These are phyloP conservation scores for Lycium barbarum DNA, from an alignment of 257 asterid genomes.

Conservation along the genomic window DNA sequence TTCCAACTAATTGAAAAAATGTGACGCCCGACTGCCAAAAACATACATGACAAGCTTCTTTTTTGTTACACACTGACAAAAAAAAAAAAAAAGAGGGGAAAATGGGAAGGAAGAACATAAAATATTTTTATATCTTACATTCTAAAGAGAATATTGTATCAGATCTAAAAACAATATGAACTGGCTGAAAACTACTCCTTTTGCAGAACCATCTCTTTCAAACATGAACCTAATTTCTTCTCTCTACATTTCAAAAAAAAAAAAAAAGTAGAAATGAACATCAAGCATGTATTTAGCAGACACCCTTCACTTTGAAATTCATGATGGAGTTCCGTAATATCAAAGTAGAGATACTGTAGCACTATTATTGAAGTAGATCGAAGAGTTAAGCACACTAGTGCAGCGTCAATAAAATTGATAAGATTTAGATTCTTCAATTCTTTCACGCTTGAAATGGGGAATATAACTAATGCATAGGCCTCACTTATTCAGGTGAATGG, in stretches of 20 bases:
- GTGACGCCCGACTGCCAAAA: conserved; percentile 66
- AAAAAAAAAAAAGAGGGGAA: not conserved
- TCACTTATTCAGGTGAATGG: not conserved
- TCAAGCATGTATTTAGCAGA: too few relatives aligned
- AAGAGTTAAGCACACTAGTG: not conserved
- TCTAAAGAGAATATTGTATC: conserved; percentile 71
- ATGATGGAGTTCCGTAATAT: too few relatives aligned
- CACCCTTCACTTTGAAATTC: too few relatives aligned
- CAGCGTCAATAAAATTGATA: not conserved
- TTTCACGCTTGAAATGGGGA: not conserved
- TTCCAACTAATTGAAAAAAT: conserved; percentile 79
- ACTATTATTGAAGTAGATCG: not conserved
- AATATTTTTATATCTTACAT: too few relatives aligned
- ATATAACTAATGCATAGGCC: not conserved
- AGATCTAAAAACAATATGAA: conserved; percentile 55
- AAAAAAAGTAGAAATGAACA: conserved; percentile 31
- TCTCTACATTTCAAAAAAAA: conserved; percentile 76
- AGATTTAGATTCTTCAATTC: not conserved
- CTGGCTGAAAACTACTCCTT: conserved; percentile 67
- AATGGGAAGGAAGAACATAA: not conserved
- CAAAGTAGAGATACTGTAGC: not conserved
- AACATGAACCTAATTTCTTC: conserved; percentile 90
- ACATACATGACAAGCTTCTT: not conserved
- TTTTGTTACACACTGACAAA: not conserved
- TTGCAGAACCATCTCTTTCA: conserved; percentile 72